These are phyloP conservation scores for Auricularia sp. DNA, from an alignment of 768 basidiomycete species.

Conservation along the genomic window DNA sequence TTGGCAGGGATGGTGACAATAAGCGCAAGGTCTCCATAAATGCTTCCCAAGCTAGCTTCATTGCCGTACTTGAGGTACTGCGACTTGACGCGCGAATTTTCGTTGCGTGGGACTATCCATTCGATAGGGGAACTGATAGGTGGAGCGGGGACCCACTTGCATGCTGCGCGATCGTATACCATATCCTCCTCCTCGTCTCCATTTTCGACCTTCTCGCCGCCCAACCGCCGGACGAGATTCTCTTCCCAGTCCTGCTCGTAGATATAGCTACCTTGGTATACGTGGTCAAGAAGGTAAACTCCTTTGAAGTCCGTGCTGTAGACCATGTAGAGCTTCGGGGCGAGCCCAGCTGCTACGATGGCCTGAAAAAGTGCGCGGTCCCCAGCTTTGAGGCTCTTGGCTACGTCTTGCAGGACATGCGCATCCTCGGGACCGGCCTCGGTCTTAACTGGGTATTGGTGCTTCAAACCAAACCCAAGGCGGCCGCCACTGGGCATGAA, in stretches of 20 bases:
- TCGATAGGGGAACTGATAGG: background rate
- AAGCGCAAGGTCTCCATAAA: background rate
- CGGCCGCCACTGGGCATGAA: slow-evolving; percentile 32
- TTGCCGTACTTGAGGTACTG: background rate
- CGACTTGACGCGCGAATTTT: background rate
- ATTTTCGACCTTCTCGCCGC: background rate
- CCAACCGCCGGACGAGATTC: background rate
- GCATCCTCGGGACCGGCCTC: background rate
- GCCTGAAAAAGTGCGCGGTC: background rate
- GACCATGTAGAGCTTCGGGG: background rate
- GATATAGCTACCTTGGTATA: background rate
- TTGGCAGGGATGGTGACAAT: background rate
- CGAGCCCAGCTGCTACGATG: background rate
- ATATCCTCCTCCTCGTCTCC: too few species aligned
- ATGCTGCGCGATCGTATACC: too few species aligned
- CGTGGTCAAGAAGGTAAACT: background rate
- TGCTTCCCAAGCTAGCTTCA: background rate
- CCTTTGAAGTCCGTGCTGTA: background rate
- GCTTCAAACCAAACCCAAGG: background rate
- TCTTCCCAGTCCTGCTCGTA: background rate
- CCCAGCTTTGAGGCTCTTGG: background rate
- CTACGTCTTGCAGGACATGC: background rate
- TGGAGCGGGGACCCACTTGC: background rate
- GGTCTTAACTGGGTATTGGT: background rate
- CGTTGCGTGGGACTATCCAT: background rate